Base-by-base conservation (phyloP, 139 green algal species). In the Pseudopediastrum boryanum region DNA sequence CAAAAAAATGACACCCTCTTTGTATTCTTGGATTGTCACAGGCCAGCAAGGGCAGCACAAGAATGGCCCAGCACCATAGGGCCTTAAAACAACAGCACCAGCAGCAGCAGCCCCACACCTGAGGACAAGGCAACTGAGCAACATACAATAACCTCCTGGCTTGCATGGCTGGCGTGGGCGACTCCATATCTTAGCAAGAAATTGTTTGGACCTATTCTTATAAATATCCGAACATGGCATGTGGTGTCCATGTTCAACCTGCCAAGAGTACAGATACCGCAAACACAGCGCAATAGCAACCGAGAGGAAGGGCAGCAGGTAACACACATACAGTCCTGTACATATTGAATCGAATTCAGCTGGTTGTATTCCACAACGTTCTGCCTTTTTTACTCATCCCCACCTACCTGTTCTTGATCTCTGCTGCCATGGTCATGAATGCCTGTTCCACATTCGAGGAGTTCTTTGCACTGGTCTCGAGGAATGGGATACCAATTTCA, bases 401-500 rank as follows among this genome's bases (percentile, higher is more conserved):
- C 13, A 38, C 42, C 38, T 83, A n/a, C 85, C 88, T 92, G 85
- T 98, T 98, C 92, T 99, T 99, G 89, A 99, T 99, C 85, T 99
- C 96, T 54, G 91, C 95, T 19, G 96, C 97, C 96, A 99, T 99
- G 27, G 94, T 98, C 97, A 99, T 98, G 91, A 99, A 99, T 13
- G 96, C 96, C 85, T 98, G 90, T 88, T 99, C 96, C 8, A 99
- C 96, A 84, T 99, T 99, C 9, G 94, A 98, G 9, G 96, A 94
- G 83, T 96, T 97, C 92, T 99, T 99, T 27, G 96, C 96, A 72
- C 89, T 96, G 1, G 96, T 99, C 88, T 99, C 96, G 41, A 99
- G 85, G 90, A 99, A 99, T 19, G 96, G 96, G 71, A 99, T 97
- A 35, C 97, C 97, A 82, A 99, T 96, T 89, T 99, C 96, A 61